Conservation (phyloP, 257 asterid species). For the Cynanchum wilfordii region DNA sequence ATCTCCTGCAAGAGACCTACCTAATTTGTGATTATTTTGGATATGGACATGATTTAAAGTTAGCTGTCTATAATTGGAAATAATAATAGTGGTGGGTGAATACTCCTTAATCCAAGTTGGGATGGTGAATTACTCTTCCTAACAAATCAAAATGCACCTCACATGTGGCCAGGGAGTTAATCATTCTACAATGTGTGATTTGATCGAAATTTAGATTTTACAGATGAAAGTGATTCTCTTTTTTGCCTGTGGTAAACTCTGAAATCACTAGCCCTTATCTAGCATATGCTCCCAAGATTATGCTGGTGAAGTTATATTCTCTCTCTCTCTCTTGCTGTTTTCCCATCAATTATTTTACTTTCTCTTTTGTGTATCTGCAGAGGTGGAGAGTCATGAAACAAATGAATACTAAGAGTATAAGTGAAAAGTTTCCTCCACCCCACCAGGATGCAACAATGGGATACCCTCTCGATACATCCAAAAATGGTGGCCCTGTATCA, state of each 20-base stretch:
- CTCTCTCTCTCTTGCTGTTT: neutral
- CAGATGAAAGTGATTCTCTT: neutral
- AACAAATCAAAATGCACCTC: too few relatives aligned
- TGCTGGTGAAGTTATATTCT: neutral
- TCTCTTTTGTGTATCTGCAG: slow-evolving; percentile 30
- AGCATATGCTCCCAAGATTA: neutral
- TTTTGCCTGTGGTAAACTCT: neutral
- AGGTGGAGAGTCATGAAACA: slow-evolving; percentile 63
- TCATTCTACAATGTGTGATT: too few relatives aligned
- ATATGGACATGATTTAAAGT: too few relatives aligned
- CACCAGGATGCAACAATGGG: slow-evolving; percentile 85
- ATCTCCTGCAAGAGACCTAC: too few relatives aligned
- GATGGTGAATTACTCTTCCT: too few relatives aligned
- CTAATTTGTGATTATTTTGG: too few relatives aligned
- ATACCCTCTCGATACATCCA: slow-evolving; percentile 34
- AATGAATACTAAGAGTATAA: slow-evolving; percentile 58
- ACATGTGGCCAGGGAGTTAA: too few relatives aligned
- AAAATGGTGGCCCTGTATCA: slow-evolving; percentile 45
- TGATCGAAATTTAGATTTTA: neutral
- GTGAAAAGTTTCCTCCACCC: slow-evolving; percentile 89
- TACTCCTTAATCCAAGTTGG: too few relatives aligned
- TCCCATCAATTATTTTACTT: neutral
- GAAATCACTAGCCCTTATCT: neutral
- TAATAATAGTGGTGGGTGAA: too few relatives aligned
- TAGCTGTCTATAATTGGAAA: too few relatives aligned